A percentile compares a stretch with the other conserved stretches of the same genome.
Evolutionary conservation across 2,329 filamentous ascomycete species (phyloP).

Genomic region (Fusarium sp.): DNA sequence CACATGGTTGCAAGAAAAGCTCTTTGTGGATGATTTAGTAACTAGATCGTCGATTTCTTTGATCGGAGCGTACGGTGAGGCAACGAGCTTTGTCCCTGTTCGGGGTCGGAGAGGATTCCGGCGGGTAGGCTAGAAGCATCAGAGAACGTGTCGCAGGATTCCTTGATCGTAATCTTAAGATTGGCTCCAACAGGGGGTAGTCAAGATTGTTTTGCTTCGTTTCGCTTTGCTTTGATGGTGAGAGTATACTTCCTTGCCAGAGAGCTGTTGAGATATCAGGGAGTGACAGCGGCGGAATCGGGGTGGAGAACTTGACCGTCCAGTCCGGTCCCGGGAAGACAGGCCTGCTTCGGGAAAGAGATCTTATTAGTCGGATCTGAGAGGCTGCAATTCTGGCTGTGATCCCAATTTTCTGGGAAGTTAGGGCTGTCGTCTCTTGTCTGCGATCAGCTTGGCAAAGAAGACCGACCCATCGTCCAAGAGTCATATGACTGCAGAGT

Average conservation of each 20-base stretch:
- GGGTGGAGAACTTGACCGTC: constrained; percentile 26
- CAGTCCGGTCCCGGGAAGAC: constrained; percentile 42
- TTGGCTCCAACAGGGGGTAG: constrained; percentile 3
- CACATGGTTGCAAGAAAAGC: constrained; percentile 39
- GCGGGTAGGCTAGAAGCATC: constrained; percentile 25
- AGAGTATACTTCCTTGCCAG: neutral
- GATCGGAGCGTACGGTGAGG: constrained; percentile 27
- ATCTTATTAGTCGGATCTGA: constrained; percentile 40
- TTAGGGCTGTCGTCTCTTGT: constrained; percentile 27
- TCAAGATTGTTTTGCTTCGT: neutral
- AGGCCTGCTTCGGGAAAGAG: constrained; percentile 36
- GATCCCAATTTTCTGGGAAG: constrained; percentile 9
- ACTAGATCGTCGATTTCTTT: constrained; percentile 19
- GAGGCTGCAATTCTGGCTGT: constrained; percentile 22
- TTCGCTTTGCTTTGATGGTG: constrained; percentile 1
- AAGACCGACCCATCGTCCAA: constrained; percentile 14
- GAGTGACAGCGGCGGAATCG: constrained; percentile 16
- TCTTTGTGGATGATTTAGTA: constrained; percentile 35
- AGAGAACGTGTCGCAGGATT: constrained; percentile 9
- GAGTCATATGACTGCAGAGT: constrained; percentile 27
- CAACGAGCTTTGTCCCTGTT: constrained; percentile 21
- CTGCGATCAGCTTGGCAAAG: constrained; percentile 5
- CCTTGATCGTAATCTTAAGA: constrained; percentile 5
- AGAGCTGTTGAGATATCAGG: constrained; percentile 25
- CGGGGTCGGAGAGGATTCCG: constrained; percentile 13